Conservation (phyloP, 2,329 filamentous ascomycete species). For the Talaromyces sp. region DNA sequence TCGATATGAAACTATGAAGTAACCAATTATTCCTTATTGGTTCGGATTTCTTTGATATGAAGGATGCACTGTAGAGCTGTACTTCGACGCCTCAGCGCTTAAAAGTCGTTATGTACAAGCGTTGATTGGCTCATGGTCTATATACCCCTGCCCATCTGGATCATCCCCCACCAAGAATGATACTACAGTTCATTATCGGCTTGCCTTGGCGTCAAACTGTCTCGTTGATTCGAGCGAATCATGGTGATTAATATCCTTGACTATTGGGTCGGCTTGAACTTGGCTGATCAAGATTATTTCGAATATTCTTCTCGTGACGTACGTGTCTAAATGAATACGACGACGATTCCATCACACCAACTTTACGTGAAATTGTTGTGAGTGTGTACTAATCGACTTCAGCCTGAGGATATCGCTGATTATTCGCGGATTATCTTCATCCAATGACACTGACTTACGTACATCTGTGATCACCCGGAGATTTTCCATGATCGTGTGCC, state of each 20-base stretch:
- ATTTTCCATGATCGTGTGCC: neutral
- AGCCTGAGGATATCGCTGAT: neutral
- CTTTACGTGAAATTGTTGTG: neutral
- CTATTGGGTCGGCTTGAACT: neutral
- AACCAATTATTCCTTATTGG: neutral
- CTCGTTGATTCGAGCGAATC: conserved; percentile 7
- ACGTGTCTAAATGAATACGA: neutral
- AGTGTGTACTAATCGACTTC: neutral
- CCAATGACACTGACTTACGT: neutral
- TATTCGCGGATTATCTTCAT: neutral
- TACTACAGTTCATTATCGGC: neutral
- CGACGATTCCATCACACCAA: neutral
- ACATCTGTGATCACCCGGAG: neutral
- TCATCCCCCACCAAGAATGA: neutral
- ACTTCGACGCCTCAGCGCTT: conserved; percentile 14
- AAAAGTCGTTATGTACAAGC: neutral
- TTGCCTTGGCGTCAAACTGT: neutral
- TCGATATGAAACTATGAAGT: neutral
- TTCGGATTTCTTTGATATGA: neutral
- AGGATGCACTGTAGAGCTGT: conserved; percentile 2
- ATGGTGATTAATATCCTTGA: neutral
- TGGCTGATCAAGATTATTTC: neutral
- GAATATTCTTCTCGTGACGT: neutral
- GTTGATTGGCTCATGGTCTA: conserved; percentile 6
- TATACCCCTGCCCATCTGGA: conserved; percentile 2